Evolutionary conservation across 371 early-diverging fungal species (phyloP).

Genomic region (Apophysomyces trapeziformis): DNA sequence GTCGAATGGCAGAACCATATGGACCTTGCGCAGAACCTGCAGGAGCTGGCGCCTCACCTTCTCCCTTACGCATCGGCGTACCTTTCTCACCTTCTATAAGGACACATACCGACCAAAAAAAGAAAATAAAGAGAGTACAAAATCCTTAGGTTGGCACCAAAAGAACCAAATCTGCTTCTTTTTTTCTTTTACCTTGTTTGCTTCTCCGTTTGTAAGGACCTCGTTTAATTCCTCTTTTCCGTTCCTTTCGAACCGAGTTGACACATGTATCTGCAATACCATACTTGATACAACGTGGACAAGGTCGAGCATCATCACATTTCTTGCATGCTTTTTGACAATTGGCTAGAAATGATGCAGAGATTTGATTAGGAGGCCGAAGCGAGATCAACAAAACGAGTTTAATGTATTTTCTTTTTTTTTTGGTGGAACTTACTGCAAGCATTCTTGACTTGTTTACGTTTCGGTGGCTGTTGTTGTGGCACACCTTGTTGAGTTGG

Average conservation of each 20-base stretch:
- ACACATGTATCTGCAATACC: conserved; percentile 74
- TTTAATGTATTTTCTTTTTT: not conserved
- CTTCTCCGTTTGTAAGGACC: conserved; percentile 78
- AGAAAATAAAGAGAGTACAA: not conserved
- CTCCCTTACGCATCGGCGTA: conserved; percentile 19
- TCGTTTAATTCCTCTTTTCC: conserved; percentile 84
- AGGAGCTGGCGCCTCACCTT: conserved; percentile 20
- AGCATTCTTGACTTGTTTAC: conserved; percentile 57
- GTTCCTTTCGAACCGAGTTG: conserved; percentile 82
- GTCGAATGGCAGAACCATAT: conserved; percentile 13
- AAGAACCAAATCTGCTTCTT: not conserved
- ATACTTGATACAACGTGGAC: conserved; percentile 82
- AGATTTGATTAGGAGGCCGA: not conserved
- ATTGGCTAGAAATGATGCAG: conserved; percentile 57
- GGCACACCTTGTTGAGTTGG: conserved; percentile 17
- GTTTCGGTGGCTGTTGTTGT: conserved; percentile 30
- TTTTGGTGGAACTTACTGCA: conserved; percentile 38
- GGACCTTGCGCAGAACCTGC: conserved; percentile 28
- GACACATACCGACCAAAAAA: not conserved
- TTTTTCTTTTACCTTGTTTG: conserved; percentile 32
- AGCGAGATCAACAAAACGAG: not conserved
- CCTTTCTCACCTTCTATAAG: conserved; percentile 25
- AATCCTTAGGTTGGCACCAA: no score
- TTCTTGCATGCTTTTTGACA: conserved; percentile 95
- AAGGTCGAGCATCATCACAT: conserved; percentile 89